Evolutionary conservation across 805 yeast genomes (phyloP), one percentile per base, ranked within the genome.

Genomic region (Monosporozyma siamensis): DNA sequence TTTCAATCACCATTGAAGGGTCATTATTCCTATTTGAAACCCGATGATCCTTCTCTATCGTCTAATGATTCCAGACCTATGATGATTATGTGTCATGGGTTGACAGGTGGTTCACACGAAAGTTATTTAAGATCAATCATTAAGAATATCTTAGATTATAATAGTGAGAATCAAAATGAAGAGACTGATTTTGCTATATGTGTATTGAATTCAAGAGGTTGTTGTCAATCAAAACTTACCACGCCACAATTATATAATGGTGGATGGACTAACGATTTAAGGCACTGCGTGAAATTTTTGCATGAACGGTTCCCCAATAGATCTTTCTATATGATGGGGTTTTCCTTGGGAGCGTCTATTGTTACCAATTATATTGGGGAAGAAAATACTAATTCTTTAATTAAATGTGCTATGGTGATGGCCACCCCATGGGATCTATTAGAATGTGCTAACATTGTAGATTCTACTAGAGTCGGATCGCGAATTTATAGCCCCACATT

Each of bases 81-180:
- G 54, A 65, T 82, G 14, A 71, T 85, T 24, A 63, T 75, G 3
- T 61, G 82, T 34, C 95, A 86, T 56, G 95, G 95, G 0, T 71
- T 85, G 30, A 80, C 84, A 1, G 95, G 95, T 5, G 92, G 95
- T 0, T 79, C 89, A n/a, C 83, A 80, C 48, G 95, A 85, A 56
- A 70, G 82, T 6, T 78, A 85, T 54, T 77, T 85, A 34, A 70
- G 92, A 20, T 71, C 83, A 43, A 56, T 80, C 29, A 71, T 77
- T 14, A 32, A 32, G 10, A 9, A 14, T 5, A 32, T 32, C 3
- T 15, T 32, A 32, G 35, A 17, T 32, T 18, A 32, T 9, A 32
- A 32, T 7, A 32, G 35, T 32, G 63, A 67, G 35, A 56, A 62
- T 18, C 55, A 76, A 14, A 59, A 71, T 3, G 47, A 52, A 4